Percentiles rank a stretch among this genome's conserved stretches.
These are phyloP conservation scores for Mollisiaceae sp. DNA, from an alignment of 2,329 filamentous ascomycete genomes.

Conservation along the genomic window DNA sequence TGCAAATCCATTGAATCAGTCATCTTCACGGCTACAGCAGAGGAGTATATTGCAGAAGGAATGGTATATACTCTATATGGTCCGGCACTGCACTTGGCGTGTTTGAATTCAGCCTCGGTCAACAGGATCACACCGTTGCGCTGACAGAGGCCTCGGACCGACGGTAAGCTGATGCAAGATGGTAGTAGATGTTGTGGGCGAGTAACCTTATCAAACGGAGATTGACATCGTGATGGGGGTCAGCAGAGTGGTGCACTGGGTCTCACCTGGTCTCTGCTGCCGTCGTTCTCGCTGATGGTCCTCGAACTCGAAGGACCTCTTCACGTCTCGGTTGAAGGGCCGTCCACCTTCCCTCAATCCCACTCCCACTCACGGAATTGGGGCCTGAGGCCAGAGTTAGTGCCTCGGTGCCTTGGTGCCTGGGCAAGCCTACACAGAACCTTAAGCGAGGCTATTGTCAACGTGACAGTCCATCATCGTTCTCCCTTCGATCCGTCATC, in stretches of 20 bases:
- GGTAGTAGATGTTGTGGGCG: neutral
- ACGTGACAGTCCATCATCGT: no score
- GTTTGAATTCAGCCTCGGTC: slow-evolving; percentile 17
- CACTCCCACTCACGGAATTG: no score
- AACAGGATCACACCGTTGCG: slow-evolving; percentile 11
- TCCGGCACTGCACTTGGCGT: slow-evolving; percentile 5
- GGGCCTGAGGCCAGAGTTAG: no score
- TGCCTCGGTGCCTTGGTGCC: no score
- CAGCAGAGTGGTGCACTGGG: neutral
- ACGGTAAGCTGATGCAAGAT: slow-evolving; percentile 1
- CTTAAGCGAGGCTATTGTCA: no score
- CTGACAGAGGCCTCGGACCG: slow-evolving; percentile 14
- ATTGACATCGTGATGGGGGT: neutral
- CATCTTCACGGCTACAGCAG: neutral
- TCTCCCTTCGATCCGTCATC: no score
- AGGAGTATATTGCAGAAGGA: neutral
- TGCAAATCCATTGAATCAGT: neutral
- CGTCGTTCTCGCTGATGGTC: neutral
- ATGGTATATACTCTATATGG: neutral
- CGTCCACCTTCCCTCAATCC: no score
- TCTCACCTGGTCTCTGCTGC: neutral
- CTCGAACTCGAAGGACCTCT: neutral
- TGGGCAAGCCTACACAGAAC: no score
- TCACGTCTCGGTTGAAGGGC: no score
- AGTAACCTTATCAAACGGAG: neutral